Base-by-base conservation (phyloP, 495 filamentous ascomycete genomes). In the Penicillium alfredii region DNA sequence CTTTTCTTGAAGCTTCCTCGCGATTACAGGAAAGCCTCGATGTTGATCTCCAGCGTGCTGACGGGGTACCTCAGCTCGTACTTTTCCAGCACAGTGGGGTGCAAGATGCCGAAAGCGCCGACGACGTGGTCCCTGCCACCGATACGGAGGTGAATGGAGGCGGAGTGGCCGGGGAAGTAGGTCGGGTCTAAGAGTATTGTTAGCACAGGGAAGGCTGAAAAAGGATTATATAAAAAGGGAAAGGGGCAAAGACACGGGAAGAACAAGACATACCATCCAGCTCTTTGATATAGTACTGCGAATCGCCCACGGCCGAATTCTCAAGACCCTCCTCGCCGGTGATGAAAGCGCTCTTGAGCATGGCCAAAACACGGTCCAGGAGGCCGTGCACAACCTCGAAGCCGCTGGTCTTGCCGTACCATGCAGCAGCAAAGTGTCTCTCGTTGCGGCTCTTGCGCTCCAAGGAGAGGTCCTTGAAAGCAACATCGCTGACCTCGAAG, bases 331-430 rank as follows among this genome's bases (percentile, higher is more conserved):
- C 84, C 42, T 88, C 84, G 38, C 73, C 68, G 4, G 76, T 82
- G 29, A 88, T 64, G 67, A 94, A 94, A 23, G 80, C 77, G 15
- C 74, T 80, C 49, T 84, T 84, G 30, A 99, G 72, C 93, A 99
- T 97, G 26, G 82, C 67, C 77, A 99, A 82, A 38, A 96, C 67
- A 10, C 92, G 80, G 55, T 97, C 92, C 17, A 99, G 60, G 44
- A 99, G 69, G 32, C 92, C 93, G 68, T 97, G 93, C 4, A 99
- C 88, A 33, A 93, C 67, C 62, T 99, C 93, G 63, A 99, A 99
- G 11, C 92, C 92, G 45, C 81, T 86, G n/a, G 76, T 84, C 75
- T 93, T 95, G 44, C 88, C 90, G 57, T 86, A 92, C 72, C 81
- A 94, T 0, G 88, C 88, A n/a, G 88, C 92, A 11, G 86, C 88